These are phyloP conservation scores for Leishmania major DNA, from an alignment of 208 protist species.

Conservation along the genomic window DNA sequence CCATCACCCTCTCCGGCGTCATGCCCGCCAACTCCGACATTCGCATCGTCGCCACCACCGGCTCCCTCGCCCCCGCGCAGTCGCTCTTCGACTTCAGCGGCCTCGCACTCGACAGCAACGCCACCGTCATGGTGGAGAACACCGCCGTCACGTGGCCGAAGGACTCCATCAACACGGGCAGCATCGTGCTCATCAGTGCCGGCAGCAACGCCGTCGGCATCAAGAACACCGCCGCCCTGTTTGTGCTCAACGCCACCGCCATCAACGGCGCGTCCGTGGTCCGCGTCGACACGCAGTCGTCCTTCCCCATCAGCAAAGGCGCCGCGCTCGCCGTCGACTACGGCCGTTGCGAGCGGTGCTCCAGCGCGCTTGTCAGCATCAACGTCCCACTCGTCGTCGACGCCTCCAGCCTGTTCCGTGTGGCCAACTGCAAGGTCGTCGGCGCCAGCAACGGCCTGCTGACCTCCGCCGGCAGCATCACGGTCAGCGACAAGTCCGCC, in stretches of 20 bases:
- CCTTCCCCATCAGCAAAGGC: constrained; percentile 14
- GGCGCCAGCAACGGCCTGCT: not conserved
- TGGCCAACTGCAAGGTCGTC: constrained; percentile 1
- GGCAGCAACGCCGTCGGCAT: constrained; percentile 15
- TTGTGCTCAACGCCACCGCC: constrained; percentile 20
- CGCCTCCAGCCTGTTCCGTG: constrained; percentile 23
- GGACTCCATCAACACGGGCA: constrained; percentile 2
- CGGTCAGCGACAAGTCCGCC: constrained; percentile 4
- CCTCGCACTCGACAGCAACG: constrained; percentile 14
- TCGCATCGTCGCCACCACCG: too few relatives aligned
- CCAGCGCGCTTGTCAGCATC: constrained; percentile 10
- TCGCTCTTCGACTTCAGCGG: constrained; percentile 31
- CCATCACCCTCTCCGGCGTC: too few relatives aligned
- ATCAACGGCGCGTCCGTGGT: constrained; percentile 19
- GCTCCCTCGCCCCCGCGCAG: too few relatives aligned
- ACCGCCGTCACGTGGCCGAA: constrained; percentile 18
- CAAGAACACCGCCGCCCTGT: constrained; percentile 6
- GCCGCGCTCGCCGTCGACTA: constrained; percentile 16
- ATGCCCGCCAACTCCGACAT: too few relatives aligned
- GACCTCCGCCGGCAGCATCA: constrained; percentile 6
- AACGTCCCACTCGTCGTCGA: constrained; percentile 4
- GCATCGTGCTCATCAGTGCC: constrained; percentile 12
- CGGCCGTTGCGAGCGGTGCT: constrained; percentile 13
- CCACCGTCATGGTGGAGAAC: constrained; percentile 16
- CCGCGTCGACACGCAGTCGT: constrained; percentile 1